Evolutionary conservation across 306 rosid species (phyloP), one percentile per base, ranked within the genome.

Genomic region (Quillaja saponaria): DNA sequence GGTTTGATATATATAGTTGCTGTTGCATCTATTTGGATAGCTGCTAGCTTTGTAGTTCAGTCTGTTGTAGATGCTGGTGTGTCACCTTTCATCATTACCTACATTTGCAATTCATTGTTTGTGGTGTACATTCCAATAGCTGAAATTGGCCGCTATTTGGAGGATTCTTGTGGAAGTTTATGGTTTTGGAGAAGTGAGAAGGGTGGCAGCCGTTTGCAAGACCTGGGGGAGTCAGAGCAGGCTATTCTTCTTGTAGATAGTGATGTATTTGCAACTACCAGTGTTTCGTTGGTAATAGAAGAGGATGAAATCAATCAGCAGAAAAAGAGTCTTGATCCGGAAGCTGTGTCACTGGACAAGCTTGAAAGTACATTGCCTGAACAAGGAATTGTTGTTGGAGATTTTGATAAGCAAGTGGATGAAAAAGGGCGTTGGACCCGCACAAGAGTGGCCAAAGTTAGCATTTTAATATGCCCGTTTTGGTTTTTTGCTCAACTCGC

Each of bases 11-110:
- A 86, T 58, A 86, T 92, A 66, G 47, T 86, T 72, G 74, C 87
- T 8, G 99, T 92, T 70, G 96, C 96, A 40, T 73, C 87, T 13
- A 92, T 92, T 42, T 92, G 99, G 99, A 89, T 92, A 79, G 95
- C 99, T 81, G 99, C 99, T 35, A 89, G 99, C 70, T 89, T 84
- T 75, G 96, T 92, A 46, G 99, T 92, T 34, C 99, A 92, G 75
- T 88, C 96, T 15, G 99, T 89, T 60, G 95, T 92, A 25, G 99
- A 92, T 73, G 89, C 66, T 7, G 96, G 96, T 67, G 94, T 89
- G 13, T 81, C 99, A 40, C 96, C 99, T 5, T 92, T 92, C 58
- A 89, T 92, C 45, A 72, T 92, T 52, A 92, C 99, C 10, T 92
- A 92, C 68, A 74, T 86, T 31, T 92, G 99, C 87, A 92, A 92